A percentile compares a stretch with the other conserved stretches of the same genome.
phyloP scores from a whole-genome alignment of 306 rosid species.

The Trifolium pratense region DNA sequence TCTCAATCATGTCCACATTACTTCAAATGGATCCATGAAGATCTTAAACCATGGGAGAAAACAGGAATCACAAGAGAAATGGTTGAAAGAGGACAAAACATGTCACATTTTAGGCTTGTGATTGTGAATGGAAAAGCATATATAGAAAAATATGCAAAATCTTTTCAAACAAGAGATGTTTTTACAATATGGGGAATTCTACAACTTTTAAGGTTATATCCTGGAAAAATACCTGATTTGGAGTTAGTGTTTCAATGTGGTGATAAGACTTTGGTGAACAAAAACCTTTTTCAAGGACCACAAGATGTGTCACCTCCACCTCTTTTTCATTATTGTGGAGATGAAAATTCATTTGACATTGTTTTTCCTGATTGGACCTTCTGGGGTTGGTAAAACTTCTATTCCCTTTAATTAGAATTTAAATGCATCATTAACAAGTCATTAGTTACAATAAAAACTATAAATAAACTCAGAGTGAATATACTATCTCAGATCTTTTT shows the following conservation, averaged over 20 bases:
- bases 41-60: slow-evolving; percentile 52
- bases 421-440: not conserved
- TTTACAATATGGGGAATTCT: slow-evolving; percentile 64
- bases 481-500: too few species aligned
- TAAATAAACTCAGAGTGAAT: too few species aligned
- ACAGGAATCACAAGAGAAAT: slow-evolving; percentile 55
- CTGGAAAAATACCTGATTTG: slow-evolving; percentile 54
- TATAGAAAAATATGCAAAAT: slow-evolving; percentile 30
- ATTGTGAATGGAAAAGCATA: slow-evolving; percentile 54
- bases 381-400: slow-evolving; percentile 66
- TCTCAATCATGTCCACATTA: slow-evolving; percentile 48
- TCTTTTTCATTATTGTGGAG: slow-evolving; percentile 56
- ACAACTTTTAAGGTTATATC: slow-evolving; percentile 58
- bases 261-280: slow-evolving; percentile 41
- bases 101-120: slow-evolving; percentile 49
- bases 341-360: slow-evolving; percentile 43
- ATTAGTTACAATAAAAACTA: too few species aligned
- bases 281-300: slow-evolving; percentile 12
- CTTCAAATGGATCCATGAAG: slow-evolving; percentile 62
- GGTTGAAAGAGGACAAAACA: slow-evolving; percentile 42
- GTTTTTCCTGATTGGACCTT: slow-evolving; percentile 66
- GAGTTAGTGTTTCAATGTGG: slow-evolving; percentile 59
- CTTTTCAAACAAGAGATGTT: slow-evolving; percentile 54
- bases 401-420: not conserved
- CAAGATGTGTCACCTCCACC: slow-evolving; percentile 45